A percentile compares a stretch with the other conserved stretches of the same genome.
These are phyloP conservation scores for Mycena leptocephala DNA, from an alignment of 768 basidiomycete species.

Conservation along the genomic window DNA sequence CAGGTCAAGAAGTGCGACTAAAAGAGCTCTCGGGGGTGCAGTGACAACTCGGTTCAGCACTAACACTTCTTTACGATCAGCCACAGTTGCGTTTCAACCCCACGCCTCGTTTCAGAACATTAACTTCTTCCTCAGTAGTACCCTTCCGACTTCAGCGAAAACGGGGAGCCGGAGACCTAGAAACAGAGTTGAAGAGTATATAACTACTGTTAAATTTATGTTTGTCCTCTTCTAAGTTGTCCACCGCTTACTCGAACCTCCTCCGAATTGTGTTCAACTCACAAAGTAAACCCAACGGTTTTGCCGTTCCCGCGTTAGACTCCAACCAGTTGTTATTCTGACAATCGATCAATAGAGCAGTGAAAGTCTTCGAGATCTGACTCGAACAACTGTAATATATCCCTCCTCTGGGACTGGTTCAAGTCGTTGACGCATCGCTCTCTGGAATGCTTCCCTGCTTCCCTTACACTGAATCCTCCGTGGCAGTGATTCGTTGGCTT, in stretches of 20 bases:
- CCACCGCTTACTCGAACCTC: not conserved
- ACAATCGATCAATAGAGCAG: too few species aligned
- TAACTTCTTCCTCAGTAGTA: not conserved
- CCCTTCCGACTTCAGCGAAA: slow-evolving; percentile 1
- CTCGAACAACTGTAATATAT: too few species aligned
- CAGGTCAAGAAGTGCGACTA: not conserved
- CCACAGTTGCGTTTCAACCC: slow-evolving; percentile 9
- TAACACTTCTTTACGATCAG: not conserved
- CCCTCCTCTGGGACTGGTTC: too few species aligned
- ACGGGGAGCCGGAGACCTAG: not conserved
- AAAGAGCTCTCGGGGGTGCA: slow-evolving; percentile 7
- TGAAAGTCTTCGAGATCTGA: too few species aligned
- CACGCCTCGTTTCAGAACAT: slow-evolving; percentile 1
- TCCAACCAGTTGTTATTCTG: too few species aligned
- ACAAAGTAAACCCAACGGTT: not conserved
- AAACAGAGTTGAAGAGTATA: not conserved
- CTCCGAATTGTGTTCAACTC: slow-evolving; percentile 1
- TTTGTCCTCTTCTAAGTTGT: not conserved
- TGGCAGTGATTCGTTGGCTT: too few species aligned
- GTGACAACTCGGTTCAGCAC: not conserved
- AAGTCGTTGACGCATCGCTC: too few species aligned
- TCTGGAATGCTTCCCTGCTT: too few species aligned
- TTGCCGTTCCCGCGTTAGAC: not conserved
- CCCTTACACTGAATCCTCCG: too few species aligned
- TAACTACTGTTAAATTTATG: not conserved